These are phyloP conservation scores for Dioscorea zingiberensis DNA, from an alignment of 106 monocot genomes.

Conservation along the genomic window DNA sequence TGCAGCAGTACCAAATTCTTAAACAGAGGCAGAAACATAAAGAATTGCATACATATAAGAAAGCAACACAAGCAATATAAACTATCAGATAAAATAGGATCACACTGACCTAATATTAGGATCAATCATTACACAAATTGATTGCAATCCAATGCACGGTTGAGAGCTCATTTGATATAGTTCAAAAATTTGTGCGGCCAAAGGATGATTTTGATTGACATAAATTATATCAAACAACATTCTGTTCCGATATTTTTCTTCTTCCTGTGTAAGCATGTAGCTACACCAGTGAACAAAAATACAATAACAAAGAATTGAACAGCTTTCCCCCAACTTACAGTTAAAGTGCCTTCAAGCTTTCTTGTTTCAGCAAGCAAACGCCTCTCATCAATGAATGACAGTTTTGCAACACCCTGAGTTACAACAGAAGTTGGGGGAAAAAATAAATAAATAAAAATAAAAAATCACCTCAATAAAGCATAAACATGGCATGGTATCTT, in stretches of 20 bases:
- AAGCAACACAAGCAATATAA: conserved; percentile 2
- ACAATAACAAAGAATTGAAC: no score
- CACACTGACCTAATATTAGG: conserved; percentile 52
- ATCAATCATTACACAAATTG: conserved; percentile 43
- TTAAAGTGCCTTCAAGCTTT: conserved; percentile 74
- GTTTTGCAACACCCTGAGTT: conserved; percentile 80
- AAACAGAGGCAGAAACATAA: conserved; percentile 6
- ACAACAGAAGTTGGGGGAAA: neutral
- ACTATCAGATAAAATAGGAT: no score
- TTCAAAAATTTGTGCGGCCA: conserved; percentile 42
- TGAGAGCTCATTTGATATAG: conserved; percentile 46
- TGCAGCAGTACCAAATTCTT: no score
- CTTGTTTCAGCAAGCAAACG: conserved; percentile 65
- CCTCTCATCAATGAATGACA: conserved; percentile 91
- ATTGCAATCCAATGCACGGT: conserved; percentile 7
- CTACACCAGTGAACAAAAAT: neutral
- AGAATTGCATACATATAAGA: neutral
- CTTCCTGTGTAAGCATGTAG: conserved; percentile 46
- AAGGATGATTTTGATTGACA: conserved; percentile 53
- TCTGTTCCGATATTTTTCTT: conserved; percentile 74
- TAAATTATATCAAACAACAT: conserved; percentile 83
- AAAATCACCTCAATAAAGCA: neutral
- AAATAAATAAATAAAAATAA: no score
- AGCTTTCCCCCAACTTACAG: conserved; percentile 21
- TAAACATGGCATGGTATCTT: conserved; percentile 6